These are phyloP conservation scores for Penicillium waksmanii DNA, from an alignment of 495 filamentous ascomycete genomes.

Conservation along the genomic window DNA sequence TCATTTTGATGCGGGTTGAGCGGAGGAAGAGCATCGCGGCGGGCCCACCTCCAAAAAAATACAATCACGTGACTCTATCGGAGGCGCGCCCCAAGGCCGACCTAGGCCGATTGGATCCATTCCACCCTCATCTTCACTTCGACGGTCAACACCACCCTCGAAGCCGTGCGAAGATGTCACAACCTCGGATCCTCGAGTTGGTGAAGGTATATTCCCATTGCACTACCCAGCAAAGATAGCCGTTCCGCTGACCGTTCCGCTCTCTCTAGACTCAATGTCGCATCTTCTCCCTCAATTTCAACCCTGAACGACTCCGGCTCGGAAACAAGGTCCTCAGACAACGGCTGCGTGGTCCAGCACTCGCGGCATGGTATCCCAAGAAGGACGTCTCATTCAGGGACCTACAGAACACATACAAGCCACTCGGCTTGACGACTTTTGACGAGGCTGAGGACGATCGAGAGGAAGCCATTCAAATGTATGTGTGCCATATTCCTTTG, in stretches of 20 bases:
- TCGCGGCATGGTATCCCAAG: constrained; percentile 86
- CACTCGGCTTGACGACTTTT: constrained; percentile 62
- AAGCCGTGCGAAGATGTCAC: constrained; percentile 60
- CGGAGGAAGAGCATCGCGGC: background rate
- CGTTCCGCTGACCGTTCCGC: constrained; percentile 3
- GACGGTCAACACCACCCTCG: background rate
- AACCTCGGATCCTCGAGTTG: constrained; percentile 73
- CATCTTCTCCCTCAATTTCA: constrained; percentile 89
- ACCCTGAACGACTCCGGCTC: constrained; percentile 75
- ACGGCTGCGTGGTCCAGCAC: constrained; percentile 73
- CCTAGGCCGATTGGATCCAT: background rate
- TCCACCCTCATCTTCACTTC: background rate
- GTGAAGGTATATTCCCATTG: constrained; percentile 62
- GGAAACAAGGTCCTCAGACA: constrained; percentile 90
- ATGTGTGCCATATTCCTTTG: constrained; percentile 20
- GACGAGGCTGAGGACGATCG: constrained; percentile 80
- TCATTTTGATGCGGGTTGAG: constrained; percentile 8
- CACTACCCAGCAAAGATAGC: too few relatives aligned
- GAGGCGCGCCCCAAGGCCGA: background rate
- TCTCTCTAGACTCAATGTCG: constrained; percentile 74
- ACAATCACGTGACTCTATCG: constrained; percentile 11
- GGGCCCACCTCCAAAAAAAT: background rate
- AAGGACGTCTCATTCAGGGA: constrained; percentile 70
- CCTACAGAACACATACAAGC: constrained; percentile 55
- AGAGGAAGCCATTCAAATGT: constrained; percentile 73